Evolutionary conservation across 1,139 yeast genomes (phyloP).

Genomic region (Suhomyces kunorum): DNA sequence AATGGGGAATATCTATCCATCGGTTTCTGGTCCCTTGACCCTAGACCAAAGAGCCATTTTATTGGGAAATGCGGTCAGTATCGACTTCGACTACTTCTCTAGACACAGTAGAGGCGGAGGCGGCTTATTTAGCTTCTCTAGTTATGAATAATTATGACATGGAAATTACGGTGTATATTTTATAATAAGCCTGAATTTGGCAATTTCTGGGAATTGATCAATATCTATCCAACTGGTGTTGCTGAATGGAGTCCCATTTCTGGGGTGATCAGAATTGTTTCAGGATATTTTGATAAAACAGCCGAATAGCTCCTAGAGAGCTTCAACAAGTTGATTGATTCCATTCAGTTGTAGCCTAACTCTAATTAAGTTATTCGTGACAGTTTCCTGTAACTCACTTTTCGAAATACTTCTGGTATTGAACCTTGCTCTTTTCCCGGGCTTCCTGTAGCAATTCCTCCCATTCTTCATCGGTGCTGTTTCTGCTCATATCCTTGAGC

Average conservation of each 20-base stretch:
- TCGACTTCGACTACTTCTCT: conserved; percentile 93
- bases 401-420: conserved; percentile 10
- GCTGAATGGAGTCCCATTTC: too few relatives aligned
- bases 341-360: too few relatives aligned
- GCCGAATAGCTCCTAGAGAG: too few relatives aligned
- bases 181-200: too few relatives aligned
- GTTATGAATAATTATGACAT: conserved; percentile 20
- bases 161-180: background rate
- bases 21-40: conserved; percentile 52
- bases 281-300: too few relatives aligned
- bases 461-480: conserved; percentile 49
- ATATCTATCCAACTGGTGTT: too few relatives aligned
- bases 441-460: conserved; percentile 35
- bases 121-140: conserved; percentile 35
- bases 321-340: too few relatives aligned
- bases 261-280: too few relatives aligned
- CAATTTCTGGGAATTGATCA: too few relatives aligned
- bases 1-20: conserved; percentile 42
- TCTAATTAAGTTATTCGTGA: too few relatives aligned
- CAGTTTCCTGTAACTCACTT: too few relatives aligned
- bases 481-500: conserved; percentile 40
- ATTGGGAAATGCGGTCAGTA: conserved; percentile 83
- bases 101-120: conserved; percentile 69
- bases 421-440: conserved; percentile 22
- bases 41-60: conserved; percentile 84